Evolutionary conservation across 2,329 filamentous ascomycete species (phyloP).

Genomic region (Aspergillus pseudoterreus): DNA sequence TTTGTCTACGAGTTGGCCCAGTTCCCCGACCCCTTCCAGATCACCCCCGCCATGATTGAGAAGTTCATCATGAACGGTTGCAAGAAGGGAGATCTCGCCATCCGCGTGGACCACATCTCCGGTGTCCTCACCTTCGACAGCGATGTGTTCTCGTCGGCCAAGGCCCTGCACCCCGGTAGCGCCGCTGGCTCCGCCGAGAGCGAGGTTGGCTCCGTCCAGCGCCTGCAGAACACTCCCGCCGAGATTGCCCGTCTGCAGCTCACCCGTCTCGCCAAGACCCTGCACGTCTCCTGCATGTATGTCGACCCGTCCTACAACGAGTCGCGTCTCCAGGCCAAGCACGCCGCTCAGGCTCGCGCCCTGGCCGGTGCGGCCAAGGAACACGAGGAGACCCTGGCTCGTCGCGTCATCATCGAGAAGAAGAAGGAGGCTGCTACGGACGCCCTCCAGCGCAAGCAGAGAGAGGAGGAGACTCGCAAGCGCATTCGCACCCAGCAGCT

Average conservation of each 20-base stretch:
- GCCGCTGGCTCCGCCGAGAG: conserved; percentile 81
- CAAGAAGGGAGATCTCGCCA: conserved; percentile 97
- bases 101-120: conserved; percentile 92
- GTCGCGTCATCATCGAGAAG: conserved; percentile 90
- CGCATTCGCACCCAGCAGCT: conserved; percentile 80
- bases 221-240: conserved; percentile 93
- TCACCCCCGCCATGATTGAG: conserved; percentile 85
- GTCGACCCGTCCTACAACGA: conserved; percentile 88
- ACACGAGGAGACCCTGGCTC: conserved; percentile 76
- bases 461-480: conserved; percentile 87
- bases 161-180: conserved; percentile 82
- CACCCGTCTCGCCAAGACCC: conserved; percentile 81
- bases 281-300: conserved; percentile 93
- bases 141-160: conserved; percentile 95
- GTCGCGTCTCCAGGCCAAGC: conserved; percentile 71
- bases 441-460: conserved; percentile 80
- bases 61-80: conserved; percentile 99
- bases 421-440: conserved; percentile 95
- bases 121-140: conserved; percentile 96
- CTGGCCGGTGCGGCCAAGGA: conserved; percentile 88
- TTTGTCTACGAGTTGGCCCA: conserved; percentile 92
- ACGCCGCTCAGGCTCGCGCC: conserved; percentile 75
- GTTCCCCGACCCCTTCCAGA: conserved; percentile 95
- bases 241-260: conserved; percentile 97
- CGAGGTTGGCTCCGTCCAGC: conserved; percentile 81